Percentiles rank a stretch among this genome's conserved stretches.
These are phyloP conservation scores for Helenozyma baotianmanensis DNA, from an alignment of 805 yeast genomes.

Conservation along the genomic window DNA sequence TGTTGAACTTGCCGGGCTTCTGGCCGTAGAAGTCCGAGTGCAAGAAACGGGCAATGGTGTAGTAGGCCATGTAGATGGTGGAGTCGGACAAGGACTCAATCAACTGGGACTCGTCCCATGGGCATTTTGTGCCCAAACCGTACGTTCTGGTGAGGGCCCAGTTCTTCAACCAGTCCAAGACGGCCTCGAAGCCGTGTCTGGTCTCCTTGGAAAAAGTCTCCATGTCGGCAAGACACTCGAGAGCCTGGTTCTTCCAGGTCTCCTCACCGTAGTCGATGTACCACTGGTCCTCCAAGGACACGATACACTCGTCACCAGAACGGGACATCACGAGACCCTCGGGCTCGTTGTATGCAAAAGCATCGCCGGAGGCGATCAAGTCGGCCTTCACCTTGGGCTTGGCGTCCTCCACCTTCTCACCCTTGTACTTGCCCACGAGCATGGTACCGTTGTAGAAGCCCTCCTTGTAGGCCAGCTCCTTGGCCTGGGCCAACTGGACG, in stretches of 20 bases:
- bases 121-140: constrained; percentile 91
- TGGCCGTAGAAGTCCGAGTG: constrained; percentile 85
- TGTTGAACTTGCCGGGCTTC: constrained; percentile 64
- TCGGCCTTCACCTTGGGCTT: constrained; percentile 84
- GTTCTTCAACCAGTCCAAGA: constrained; percentile 91
- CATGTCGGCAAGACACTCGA: constrained; percentile 73
- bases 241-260: constrained; percentile 75
- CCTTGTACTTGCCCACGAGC: constrained; percentile 76
- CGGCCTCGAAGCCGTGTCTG: constrained; percentile 88
- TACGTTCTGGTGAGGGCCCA: constrained; percentile 98
- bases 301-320: constrained; percentile 95
- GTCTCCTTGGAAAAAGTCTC: constrained; percentile 79
- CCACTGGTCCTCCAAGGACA: constrained; percentile 98
- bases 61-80: constrained; percentile 91
- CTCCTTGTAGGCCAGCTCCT: constrained; percentile 93
- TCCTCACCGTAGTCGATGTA: constrained; percentile 96
- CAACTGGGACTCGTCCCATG: constrained; percentile 93
- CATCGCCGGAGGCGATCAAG: constrained; percentile 68
- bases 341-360: constrained; percentile 92
- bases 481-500: constrained; percentile 82
- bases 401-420: constrained; percentile 87
- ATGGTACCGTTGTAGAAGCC: constrained; percentile 89
- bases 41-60: constrained; percentile 81
- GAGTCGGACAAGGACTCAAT: constrained; percentile 96
- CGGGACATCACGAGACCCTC: constrained; percentile 86